phyloP scores from a whole-genome alignment of 75 land plant genomes.

The Cupressus sempervirens region DNA sequence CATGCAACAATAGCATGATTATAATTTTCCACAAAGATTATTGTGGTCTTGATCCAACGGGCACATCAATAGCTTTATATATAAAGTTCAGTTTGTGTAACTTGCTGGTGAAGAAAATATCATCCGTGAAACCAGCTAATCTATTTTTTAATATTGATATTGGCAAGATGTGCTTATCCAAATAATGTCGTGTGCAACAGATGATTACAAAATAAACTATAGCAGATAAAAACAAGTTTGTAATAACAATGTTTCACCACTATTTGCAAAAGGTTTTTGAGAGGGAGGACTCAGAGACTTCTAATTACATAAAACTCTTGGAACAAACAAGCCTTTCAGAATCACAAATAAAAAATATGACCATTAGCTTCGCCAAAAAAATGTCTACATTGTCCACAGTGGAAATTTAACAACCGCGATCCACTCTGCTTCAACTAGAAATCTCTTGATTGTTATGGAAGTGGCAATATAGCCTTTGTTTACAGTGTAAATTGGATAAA shows the following conservation, averaged over 20 bases:
- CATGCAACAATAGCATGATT: neutral
- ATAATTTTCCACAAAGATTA: neutral
- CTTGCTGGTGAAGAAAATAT: neutral
- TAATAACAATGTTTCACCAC: neutral
- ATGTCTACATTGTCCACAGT: neutral
- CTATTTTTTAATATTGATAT: no score
- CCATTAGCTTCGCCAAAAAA: neutral
- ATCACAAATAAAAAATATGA: slow-evolving; percentile 1
- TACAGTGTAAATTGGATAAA: neutral
- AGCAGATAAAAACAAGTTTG: neutral
- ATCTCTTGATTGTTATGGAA: neutral
- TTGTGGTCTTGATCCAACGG: neutral
- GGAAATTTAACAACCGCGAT: neutral
- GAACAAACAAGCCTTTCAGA: neutral
- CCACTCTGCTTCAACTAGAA: neutral
- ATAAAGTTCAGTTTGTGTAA: neutral
- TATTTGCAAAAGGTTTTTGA: neutral
- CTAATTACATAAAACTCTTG: neutral
- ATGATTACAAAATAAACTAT: neutral
- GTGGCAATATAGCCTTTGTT: neutral
- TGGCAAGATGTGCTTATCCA: neutral
- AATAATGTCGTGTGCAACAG: neutral
- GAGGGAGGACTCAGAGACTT: neutral
- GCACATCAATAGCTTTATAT: neutral
- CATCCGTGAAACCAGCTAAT: neutral